Conservation (phyloP, 352 stramenopile genomes). For the Pythium biforme region DNA sequence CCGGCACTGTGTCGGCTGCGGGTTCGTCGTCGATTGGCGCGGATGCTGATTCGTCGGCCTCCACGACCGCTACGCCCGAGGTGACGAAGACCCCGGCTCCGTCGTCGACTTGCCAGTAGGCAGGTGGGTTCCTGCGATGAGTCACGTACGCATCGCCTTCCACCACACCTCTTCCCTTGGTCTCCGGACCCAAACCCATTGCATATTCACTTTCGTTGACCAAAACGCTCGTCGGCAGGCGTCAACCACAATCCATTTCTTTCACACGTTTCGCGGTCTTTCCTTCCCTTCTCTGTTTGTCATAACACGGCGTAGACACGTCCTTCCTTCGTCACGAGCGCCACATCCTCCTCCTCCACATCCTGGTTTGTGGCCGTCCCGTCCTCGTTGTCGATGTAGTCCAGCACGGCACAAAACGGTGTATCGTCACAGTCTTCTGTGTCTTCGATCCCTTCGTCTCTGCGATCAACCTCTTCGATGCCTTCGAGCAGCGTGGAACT, state of each 20-base stretch:
- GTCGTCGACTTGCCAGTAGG: background rate
- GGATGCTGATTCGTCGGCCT: background rate
- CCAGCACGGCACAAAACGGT: background rate
- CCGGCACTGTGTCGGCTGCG: background rate
- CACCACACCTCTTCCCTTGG: no score
- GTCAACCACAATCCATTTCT: no score
- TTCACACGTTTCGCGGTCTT: no score
- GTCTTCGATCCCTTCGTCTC: background rate
- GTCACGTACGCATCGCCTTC: no score
- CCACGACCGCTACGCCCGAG: background rate
- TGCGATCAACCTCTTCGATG: background rate
- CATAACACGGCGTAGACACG: no score
- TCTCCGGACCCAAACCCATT: no score
- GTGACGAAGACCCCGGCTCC: background rate
- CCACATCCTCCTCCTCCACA: no score
- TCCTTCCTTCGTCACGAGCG: no score
- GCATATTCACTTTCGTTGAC: no score
- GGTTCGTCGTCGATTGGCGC: background rate
- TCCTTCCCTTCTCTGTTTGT: no score
- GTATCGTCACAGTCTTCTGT: background rate
- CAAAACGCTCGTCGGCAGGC: no score
- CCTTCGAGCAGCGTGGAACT: background rate
- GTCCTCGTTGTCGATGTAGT: slow-evolving; percentile 4
- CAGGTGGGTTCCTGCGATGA: no score
- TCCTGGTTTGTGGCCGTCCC: background rate